Evolutionary conservation across 495 filamentous ascomycete species (phyloP).

Genomic region (Penicillium roqueforti): DNA sequence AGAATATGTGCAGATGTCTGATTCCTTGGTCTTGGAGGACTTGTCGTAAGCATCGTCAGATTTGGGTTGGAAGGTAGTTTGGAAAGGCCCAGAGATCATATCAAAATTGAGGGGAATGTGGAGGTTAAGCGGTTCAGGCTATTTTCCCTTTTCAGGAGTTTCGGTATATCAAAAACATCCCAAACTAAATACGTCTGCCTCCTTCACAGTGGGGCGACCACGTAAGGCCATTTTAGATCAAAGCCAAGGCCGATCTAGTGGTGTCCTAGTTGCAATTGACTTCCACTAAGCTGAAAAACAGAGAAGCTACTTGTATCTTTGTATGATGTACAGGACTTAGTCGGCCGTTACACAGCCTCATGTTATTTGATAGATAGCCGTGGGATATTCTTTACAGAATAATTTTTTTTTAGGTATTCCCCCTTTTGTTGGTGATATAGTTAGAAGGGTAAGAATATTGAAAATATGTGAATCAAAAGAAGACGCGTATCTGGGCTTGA

Average conservation of each 20-base stretch:
- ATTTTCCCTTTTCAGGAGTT: not conserved
- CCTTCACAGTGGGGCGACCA: not conserved
- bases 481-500: too few species aligned
- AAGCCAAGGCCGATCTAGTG: constrained; percentile 6
- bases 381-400: too few species aligned
- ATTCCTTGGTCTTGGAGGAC: not conserved
- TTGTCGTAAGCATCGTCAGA: not conserved
- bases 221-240: constrained; percentile 1
- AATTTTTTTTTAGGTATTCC: not conserved
- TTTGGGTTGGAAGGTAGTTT: not conserved
- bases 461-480: too few species aligned
- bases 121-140: not conserved
- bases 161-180: not conserved
- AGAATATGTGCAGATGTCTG: not conserved
- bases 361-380: too few species aligned
- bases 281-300: not conserved
- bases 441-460: too few species aligned
- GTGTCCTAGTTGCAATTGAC: constrained; percentile 2
- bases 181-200: constrained; percentile 1
- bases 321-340: not conserved
- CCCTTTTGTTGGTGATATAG: too few species aligned
- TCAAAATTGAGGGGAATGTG: not conserved
- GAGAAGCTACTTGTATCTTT: not conserved
- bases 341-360: not conserved
- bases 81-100: not conserved